phyloP scores from a whole-genome alignment of 306 rosid species.

The Vigna reflexopilosa region DNA sequence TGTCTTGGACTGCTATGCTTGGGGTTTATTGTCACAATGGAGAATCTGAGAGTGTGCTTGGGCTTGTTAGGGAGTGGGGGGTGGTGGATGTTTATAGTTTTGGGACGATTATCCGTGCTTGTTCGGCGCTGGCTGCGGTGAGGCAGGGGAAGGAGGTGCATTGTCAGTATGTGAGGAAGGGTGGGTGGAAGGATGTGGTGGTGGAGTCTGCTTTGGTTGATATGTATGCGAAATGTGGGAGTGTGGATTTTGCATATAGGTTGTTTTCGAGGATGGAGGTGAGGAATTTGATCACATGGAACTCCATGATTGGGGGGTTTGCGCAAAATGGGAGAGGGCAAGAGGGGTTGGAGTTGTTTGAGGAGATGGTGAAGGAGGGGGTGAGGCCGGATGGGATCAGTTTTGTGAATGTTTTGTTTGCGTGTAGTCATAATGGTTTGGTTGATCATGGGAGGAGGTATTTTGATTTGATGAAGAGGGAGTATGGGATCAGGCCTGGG shows the following conservation, averaged over 20 bases:
- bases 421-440: slow-evolving; percentile 92
- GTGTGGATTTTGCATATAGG: slow-evolving; percentile 60
- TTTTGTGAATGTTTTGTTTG: slow-evolving; percentile 78
- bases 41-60: slow-evolving; percentile 63
- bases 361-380: slow-evolving; percentile 69
- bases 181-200: slow-evolving; percentile 81
- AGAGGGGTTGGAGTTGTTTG: slow-evolving; percentile 64
- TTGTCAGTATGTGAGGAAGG: slow-evolving; percentile 78
- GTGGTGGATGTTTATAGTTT: slow-evolving; percentile 66
- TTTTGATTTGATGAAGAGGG: slow-evolving; percentile 61
- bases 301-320: slow-evolving; percentile 81
- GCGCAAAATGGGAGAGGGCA: slow-evolving; percentile 85
- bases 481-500: slow-evolving; percentile 70
- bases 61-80: slow-evolving; percentile 68
- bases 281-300: slow-evolving; percentile 89
- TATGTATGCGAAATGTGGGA: slow-evolving; percentile 89
- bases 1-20: slow-evolving; percentile 84
- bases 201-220: slow-evolving; percentile 90
- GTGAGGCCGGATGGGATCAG: slow-evolving; percentile 76
- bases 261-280: slow-evolving; percentile 64
- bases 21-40: slow-evolving; percentile 80
- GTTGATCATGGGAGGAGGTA: slow-evolving; percentile 74
- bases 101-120: slow-evolving; percentile 79
- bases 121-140: slow-evolving; percentile 76
- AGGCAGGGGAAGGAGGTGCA: slow-evolving; percentile 90